Percentiles rank a stretch among this genome's conserved stretches.
Evolutionary conservation across 805 yeast genomes (phyloP).

Genomic region (Saccharomycopsis capsularis): DNA sequence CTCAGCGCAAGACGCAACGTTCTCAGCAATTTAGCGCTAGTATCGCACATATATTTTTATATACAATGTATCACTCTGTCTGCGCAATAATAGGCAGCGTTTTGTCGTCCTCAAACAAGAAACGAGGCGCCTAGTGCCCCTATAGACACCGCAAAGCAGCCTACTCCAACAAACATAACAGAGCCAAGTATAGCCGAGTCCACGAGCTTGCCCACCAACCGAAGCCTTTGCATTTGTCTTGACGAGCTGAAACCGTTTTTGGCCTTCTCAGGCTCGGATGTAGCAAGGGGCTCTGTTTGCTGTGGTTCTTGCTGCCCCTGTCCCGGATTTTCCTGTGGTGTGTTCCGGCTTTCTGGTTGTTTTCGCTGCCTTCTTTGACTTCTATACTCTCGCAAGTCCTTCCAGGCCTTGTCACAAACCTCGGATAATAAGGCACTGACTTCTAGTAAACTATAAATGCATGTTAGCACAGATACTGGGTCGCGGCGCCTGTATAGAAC

Average conservation of each 20-base stretch:
- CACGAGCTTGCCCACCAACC: neutral
- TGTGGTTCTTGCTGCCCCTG: neutral
- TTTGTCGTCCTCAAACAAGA: no score
- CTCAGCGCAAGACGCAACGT: no score
- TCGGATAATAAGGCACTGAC: neutral
- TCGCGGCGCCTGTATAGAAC: neutral
- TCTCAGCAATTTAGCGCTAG: no score
- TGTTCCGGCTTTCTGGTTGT: neutral
- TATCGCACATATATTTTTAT: no score
- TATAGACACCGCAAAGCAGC: no score
- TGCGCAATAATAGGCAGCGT: no score
- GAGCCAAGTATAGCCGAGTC: neutral
- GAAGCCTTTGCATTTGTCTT: neutral
- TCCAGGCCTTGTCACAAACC: neutral
- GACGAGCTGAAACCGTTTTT: neutral
- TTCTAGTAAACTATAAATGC: neutral
- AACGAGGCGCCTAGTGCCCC: no score
- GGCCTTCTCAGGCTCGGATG: no score
- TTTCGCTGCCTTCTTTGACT: neutral
- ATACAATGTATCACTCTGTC: no score
- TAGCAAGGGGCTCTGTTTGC: no score
- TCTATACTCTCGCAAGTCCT: neutral
- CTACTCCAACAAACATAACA: no score
- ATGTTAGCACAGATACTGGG: neutral
- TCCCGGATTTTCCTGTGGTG: neutral